A percentile compares a stretch with the other conserved stretches of the same genome.
Conservation (phyloP, 2,329 filamentous ascomycete genomes). For the Diaporthe eres region DNA sequence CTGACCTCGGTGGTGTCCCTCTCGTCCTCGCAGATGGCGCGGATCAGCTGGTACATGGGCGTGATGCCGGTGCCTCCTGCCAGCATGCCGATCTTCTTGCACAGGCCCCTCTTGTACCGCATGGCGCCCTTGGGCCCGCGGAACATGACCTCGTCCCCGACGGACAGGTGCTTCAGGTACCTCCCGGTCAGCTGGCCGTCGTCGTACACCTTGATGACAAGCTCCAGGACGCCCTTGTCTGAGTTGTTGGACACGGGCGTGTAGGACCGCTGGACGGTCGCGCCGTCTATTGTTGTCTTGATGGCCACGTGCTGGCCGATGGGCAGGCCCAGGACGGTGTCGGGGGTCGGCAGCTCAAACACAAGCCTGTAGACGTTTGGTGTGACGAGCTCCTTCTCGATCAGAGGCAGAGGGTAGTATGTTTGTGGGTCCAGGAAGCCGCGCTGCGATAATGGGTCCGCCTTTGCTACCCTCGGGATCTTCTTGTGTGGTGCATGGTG, state of each 20-base stretch:
- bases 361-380: slow-evolving; percentile 62
- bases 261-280: slow-evolving; percentile 65
- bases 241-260: slow-evolving; percentile 67
- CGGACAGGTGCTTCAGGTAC: slow-evolving; percentile 61
- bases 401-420: slow-evolving; percentile 63
- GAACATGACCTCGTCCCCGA: slow-evolving; percentile 65
- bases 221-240: slow-evolving; percentile 63
- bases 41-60: slow-evolving; percentile 74
- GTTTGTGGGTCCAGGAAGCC: slow-evolving; percentile 65
- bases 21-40: slow-evolving; percentile 74
- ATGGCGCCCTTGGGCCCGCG: slow-evolving; percentile 71
- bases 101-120: slow-evolving; percentile 61
- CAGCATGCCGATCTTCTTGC: slow-evolving; percentile 67
- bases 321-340: slow-evolving; percentile 65
- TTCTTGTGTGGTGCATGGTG: slow-evolving; percentile 57
- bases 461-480: slow-evolving; percentile 53
- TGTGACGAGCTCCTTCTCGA: slow-evolving; percentile 55
- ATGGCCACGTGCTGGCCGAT: slow-evolving; percentile 71
- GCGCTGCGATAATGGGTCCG: slow-evolving; percentile 55
- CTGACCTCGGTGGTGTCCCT: slow-evolving; percentile 69
- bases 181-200: slow-evolving; percentile 64
- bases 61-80: slow-evolving; percentile 67
- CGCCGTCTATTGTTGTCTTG: slow-evolving; percentile 60
- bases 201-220: slow-evolving; percentile 66
- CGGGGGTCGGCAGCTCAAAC: slow-evolving; percentile 61